Evolutionary conservation across 305 asterid genomes (phyloP).

Genomic region (Rubia tinctorum): DNA sequence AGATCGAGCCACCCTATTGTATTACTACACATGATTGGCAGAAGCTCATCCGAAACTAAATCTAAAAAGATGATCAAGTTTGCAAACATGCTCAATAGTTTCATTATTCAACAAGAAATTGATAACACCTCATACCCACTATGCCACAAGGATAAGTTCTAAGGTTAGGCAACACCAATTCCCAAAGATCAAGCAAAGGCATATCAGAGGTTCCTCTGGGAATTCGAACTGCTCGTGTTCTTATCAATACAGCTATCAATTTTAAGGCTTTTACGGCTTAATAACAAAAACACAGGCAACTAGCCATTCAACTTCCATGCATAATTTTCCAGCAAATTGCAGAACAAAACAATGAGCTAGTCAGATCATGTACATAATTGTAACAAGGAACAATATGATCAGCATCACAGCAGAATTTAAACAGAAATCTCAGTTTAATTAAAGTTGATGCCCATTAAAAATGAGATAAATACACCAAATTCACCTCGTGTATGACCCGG

Average conservation of each 20-base stretch:
- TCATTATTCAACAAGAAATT: neutral
- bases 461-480: slow-evolving; percentile 1
- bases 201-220: neutral
- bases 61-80: neutral
- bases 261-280: neutral
- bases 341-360: neutral
- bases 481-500: slow-evolving; percentile 98
- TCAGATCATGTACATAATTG: neutral
- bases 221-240: neutral
- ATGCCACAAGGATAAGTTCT: neutral
- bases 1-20: neutral
- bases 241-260: neutral
- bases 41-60: neutral
- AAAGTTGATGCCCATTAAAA: neutral
- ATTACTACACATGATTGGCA: neutral
- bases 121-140: neutral
- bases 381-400: neutral
- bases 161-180: slow-evolving; percentile 10
- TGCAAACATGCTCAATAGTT: neutral
- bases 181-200: slow-evolving; percentile 13
- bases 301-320: neutral
- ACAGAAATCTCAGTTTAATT: neutral
- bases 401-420: neutral
- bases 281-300: neutral
- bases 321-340: neutral